Evolutionary conservation across 257 asterid species (phyloP), one percentile per base, ranked within the genome.

Genomic region (Penstemon newberryi): DNA sequence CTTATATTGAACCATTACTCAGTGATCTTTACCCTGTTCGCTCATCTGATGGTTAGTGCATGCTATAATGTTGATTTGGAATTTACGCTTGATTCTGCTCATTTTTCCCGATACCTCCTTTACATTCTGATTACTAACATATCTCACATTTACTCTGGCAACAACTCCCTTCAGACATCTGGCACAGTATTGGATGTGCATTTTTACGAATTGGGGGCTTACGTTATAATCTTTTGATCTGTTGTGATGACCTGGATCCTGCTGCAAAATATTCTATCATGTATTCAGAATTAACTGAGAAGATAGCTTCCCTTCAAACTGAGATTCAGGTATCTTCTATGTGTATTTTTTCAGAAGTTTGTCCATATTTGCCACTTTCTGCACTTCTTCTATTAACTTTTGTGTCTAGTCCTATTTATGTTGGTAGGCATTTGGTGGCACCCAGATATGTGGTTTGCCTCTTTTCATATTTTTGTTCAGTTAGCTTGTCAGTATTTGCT

Each of bases 161-260:
- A 77, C 71, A 63, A 25, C 33, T 25, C 61, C 40, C 62, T 77
- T 70, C 77, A 77, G 89, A 82, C 63, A 56, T 72, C 65, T 44
- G 61, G 47, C 71, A 62, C 73, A 77, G 69, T 19, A 70, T 88
- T 11, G 99, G 96, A 61, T 70, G 81, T 66, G 79, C 86, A 8
- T 79, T 91, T 72, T 63, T 91, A 57, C 84, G 77, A 65, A 80
- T 91, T 69, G 99, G 96, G 39, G 82, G 82, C 13, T 52, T 94
- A 44, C 96, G 96, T 5, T 94, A 84, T 81, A 80, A 78, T 75
- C 97, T 94, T 62, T 76, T 94, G 82, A 82, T 85, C 73, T 60
- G 82, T 71, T 80, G 82, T 73, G 82, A 78, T 79, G 86, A 83
- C 76, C 77, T 89, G 74, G 99, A 94, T 75, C 99, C 96, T 53